Conservation (phyloP, 2,329 filamentous ascomycete genomes). For the Trichoderma gracile region DNA sequence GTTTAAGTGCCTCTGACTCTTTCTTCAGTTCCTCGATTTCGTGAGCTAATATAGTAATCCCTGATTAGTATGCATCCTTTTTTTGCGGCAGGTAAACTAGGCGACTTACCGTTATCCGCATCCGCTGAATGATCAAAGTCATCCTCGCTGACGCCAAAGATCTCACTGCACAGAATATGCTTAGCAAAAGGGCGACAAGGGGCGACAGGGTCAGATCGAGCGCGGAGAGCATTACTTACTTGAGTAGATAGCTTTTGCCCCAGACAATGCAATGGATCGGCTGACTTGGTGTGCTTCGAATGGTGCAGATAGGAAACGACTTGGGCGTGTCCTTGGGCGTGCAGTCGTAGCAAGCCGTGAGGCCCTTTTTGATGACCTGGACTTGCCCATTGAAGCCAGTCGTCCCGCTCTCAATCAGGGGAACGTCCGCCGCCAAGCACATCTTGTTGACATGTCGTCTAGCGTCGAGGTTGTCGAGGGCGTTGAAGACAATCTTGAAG, state of each 20-base stretch:
- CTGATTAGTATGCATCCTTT: neutral
- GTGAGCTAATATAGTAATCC: conserved; percentile 46
- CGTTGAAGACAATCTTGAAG: conserved; percentile 92
- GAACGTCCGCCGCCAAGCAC: conserved; percentile 88
- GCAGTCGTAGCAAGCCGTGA: conserved; percentile 96
- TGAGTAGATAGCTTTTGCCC: conserved; percentile 95
- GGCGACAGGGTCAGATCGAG: neutral
- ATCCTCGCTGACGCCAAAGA: conserved; percentile 91
- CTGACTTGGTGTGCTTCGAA: conserved; percentile 92
- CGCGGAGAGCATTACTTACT: conserved; percentile 45
- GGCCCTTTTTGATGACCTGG: conserved; percentile 89
- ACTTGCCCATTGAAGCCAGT: conserved; percentile 98
- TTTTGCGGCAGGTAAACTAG: neutral
- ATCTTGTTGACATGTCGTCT: conserved; percentile 95
- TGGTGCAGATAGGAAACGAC: conserved; percentile 93
- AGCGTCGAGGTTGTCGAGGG: conserved; percentile 92
- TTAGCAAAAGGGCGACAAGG: neutral
- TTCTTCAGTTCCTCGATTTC: conserved; percentile 87
- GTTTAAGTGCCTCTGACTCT: conserved; percentile 80
- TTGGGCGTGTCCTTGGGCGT: conserved; percentile 86
- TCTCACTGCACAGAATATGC: conserved; percentile 51
- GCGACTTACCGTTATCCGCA: conserved; percentile 69
- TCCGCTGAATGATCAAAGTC: conserved; percentile 81
- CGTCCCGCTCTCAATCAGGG: conserved; percentile 92
- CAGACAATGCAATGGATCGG: conserved; percentile 99